Percentiles rank a stretch among this genome's conserved stretches.
Conservation (phyloP, 2,329 filamentous ascomycete genomes). For the Colletotrichum incanum region DNA sequence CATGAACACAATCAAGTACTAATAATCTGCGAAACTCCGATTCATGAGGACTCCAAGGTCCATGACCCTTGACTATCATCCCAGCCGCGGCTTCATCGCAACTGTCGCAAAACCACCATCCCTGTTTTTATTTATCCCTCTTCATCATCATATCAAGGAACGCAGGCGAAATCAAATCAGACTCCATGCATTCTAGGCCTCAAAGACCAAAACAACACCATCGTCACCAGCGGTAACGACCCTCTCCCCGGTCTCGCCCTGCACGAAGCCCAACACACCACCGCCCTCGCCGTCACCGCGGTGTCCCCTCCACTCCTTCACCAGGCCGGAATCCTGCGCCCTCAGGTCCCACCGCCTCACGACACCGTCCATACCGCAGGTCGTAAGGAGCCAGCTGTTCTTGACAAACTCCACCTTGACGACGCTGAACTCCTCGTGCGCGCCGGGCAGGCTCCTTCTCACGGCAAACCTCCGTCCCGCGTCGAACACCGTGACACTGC, state of each 20-base stretch:
- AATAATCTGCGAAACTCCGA: conserved; percentile 9
- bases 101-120: neutral
- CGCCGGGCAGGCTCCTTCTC: conserved; percentile 84
- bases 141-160: conserved; percentile 16
- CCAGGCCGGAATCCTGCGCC: conserved; percentile 76
- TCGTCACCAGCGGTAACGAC: conserved; percentile 95
- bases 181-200: conserved; percentile 56
- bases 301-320: conserved; percentile 94
- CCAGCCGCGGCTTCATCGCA: neutral
- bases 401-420: conserved; percentile 93
- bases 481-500: conserved; percentile 89
- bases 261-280: conserved; percentile 92
- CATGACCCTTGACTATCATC: conserved; percentile 6
- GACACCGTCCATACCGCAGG: conserved; percentile 92
- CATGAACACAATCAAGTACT: too few species aligned
- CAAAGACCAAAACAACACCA: conserved; percentile 77
- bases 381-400: conserved; percentile 81
- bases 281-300: conserved; percentile 87
- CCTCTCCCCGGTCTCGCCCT: conserved; percentile 80
- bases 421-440: conserved; percentile 90
- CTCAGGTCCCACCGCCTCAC: conserved; percentile 88
- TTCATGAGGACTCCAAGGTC: conserved; percentile 2
- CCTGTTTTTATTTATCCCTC: conserved; percentile 34
- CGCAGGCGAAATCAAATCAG: neutral
- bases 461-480: conserved; percentile 88